Percentiles rank a stretch among this genome's conserved stretches.
phyloP scores from a whole-genome alignment of 495 filamentous ascomycete species.

The Penicillium arizonense region DNA sequence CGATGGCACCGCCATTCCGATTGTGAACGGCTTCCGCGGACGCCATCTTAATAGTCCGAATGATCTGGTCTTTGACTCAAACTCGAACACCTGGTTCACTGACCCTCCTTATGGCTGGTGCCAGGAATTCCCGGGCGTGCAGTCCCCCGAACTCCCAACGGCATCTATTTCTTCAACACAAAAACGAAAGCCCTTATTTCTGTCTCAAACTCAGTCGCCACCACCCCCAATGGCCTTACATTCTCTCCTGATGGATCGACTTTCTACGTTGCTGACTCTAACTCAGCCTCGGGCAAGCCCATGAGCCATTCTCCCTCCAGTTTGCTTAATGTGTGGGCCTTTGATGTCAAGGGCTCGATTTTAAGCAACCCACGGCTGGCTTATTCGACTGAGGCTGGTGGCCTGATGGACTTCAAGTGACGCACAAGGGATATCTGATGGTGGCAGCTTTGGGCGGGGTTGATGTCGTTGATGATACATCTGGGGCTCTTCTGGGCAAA shows the following conservation, averaged over 20 bases:
- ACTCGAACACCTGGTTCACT: slow-evolving; percentile 15
- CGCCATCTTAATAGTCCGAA: slow-evolving; percentile 15
- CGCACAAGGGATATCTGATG: slow-evolving; percentile 6
- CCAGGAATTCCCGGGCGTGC: slow-evolving; percentile 6
- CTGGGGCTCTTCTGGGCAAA: slow-evolving; percentile 7
- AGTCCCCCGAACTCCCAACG: slow-evolving; percentile 8
- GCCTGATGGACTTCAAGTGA: slow-evolving; percentile 17
- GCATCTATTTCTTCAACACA: slow-evolving; percentile 14
- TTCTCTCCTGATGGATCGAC: slow-evolving; percentile 7
- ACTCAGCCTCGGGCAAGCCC: slow-evolving; percentile 9
- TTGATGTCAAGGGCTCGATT: slow-evolving; percentile 11
- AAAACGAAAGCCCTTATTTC: slow-evolving; percentile 9
- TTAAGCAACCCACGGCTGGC: slow-evolving; percentile 5
- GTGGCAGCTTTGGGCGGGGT: slow-evolving; percentile 12
- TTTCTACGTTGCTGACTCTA: slow-evolving; percentile 14
- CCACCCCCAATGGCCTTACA: slow-evolving; percentile 8
- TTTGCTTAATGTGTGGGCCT: slow-evolving; percentile 12
- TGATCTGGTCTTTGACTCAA: slow-evolving; percentile 10
- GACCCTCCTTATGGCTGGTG: slow-evolving; percentile 15
- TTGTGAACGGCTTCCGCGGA: slow-evolving; percentile 14
- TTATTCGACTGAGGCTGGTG: slow-evolving; percentile 11
- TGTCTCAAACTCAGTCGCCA: slow-evolving; percentile 4
- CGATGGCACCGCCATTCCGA: slow-evolving; percentile 1
- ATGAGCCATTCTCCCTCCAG: slow-evolving; percentile 3
- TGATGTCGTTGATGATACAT: slow-evolving; percentile 8